A percentile compares a stretch with the other conserved stretches of the same genome.
Evolutionary conservation across 108 stramenopile species (phyloP).

Genomic region (Cyclotella distinguenda): DNA sequence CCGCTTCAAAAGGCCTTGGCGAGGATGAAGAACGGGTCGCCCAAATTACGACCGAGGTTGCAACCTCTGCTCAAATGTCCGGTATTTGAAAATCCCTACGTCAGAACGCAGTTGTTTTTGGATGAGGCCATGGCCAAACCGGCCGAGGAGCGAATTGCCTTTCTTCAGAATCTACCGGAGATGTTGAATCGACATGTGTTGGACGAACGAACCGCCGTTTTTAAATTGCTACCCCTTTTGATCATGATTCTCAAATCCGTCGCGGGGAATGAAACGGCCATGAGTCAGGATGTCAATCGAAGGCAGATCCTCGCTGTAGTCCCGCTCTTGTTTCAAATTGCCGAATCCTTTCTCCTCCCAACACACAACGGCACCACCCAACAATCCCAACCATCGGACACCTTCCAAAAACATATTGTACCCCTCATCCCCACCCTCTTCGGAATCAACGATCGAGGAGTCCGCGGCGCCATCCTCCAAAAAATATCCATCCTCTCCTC

Average conservation of each 20-base stretch:
- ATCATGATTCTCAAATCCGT: conserved; percentile 46
- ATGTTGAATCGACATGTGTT: conserved; percentile 53
- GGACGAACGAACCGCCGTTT: conserved; percentile 50
- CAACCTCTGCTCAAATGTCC: conserved; percentile 80
- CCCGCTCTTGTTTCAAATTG: conserved; percentile 69
- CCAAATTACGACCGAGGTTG: conserved; percentile 70
- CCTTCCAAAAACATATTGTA: conserved; percentile 57
- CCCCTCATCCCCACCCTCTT: conserved; percentile 73
- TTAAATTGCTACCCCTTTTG: conserved; percentile 79
- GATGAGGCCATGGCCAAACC: conserved; percentile 75
- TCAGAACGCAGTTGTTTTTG: conserved; percentile 61
- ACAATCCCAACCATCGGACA: conserved; percentile 4
- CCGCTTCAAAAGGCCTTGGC: conserved; percentile 74
- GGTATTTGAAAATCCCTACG: conserved; percentile 76
- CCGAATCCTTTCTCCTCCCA: conserved; percentile 63
- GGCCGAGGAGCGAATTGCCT: conserved; percentile 68
- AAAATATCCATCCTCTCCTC: conserved; percentile 58
- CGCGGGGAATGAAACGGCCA: conserved; percentile 59
- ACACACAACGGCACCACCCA: conserved; percentile 9
- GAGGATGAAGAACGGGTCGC: conserved; percentile 66
- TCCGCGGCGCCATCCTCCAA: conserved; percentile 73
- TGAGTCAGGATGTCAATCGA: conserved; percentile 78
- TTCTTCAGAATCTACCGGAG: conserved; percentile 71
- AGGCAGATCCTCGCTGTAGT: conserved; percentile 76
- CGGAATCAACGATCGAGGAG: conserved; percentile 81